Percentiles rank a stretch among this genome's conserved stretches.
Evolutionary conservation across 2,329 filamentous ascomycete species (phyloP).

Genomic region (Dichotomopilus funicola): DNA sequence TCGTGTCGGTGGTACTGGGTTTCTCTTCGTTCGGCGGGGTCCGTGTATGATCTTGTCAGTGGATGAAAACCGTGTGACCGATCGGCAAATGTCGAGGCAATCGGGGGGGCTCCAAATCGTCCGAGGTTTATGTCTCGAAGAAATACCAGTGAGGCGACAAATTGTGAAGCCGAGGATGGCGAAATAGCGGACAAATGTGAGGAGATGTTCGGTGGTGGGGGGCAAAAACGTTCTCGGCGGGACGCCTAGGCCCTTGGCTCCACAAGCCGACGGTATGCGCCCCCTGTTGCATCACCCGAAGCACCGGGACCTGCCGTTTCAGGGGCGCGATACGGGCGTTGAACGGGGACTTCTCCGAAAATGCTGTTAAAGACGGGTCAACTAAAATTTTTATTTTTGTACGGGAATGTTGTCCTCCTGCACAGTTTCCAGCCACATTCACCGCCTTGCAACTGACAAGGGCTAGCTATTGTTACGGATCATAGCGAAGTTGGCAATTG

Average conservation of each 20-base stretch:
- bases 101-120: too few species aligned
- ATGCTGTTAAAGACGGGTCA: too few species aligned
- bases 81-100: too few species aligned
- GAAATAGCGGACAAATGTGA: background rate
- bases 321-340: background rate
- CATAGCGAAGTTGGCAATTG: too few species aligned
- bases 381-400: too few species aligned
- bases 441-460: too few species aligned
- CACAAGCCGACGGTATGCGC: conserved; percentile 18
- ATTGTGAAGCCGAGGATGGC: background rate
- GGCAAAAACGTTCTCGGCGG: conserved; percentile 8
- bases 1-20: background rate
- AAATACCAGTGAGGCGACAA: background rate
- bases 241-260: conserved; percentile 8
- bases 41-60: background rate
- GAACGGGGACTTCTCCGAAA: too few species aligned
- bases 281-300: background rate
- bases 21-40: background rate
- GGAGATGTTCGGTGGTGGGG: background rate
- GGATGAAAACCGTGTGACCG: too few species aligned
- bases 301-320: background rate
- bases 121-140: background rate
- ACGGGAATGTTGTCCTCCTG: too few species aligned
- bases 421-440: too few species aligned
- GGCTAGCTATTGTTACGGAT: too few species aligned